Evolutionary conservation across 2,329 filamentous ascomycete species (phyloP), one percentile per base, ranked within the genome.

Genomic region (Botrytis porri): DNA sequence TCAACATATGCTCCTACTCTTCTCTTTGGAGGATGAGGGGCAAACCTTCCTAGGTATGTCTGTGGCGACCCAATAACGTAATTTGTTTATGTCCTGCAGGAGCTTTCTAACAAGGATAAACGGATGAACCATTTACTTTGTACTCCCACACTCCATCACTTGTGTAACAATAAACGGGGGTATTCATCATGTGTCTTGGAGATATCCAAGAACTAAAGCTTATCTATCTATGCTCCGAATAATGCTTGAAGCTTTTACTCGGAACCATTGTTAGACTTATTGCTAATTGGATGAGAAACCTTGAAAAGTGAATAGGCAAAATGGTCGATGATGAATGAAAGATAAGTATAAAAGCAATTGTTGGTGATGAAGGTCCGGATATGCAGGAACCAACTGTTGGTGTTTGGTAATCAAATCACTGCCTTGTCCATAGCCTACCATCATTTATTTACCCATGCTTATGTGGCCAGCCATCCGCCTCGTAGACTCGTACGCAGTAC

Each of bases 61-160:
- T 22, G 37, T 41, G 65, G 48, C 64, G 18, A 57, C 20, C 48
- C 64, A 67, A 54, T 57, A 57, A 67, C 18, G n/a, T 41, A 57
- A 67, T 67, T 41, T 67, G n/a, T 57, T 67, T 41, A 67, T 57
- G 48, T 32, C 65, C 48, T 67, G 65, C 65, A 67, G 65, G 48
- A 67, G 48, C 14, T 32, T 57, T 67, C 37, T 57, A 48, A 43
- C 65, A 57, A 57, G 65, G 65, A 41, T 57, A 25, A 20, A 57
- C 25, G 25, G 18, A 67, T 57, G 65, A 67, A 67, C 48, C 29
- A 12, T 39, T 39, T n/a, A 18, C n/a, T 43, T 67, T 67, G 63
- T 51, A 39, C 63, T 66, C 14, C 64, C 48, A 57, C 48, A 67
- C 65, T 41, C 18, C 25, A 54, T 18, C 25, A 39, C 6, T 16